These are phyloP conservation scores for Lichtheimia ornata DNA, from an alignment of 371 early-diverging fungal species.

Conservation along the genomic window DNA sequence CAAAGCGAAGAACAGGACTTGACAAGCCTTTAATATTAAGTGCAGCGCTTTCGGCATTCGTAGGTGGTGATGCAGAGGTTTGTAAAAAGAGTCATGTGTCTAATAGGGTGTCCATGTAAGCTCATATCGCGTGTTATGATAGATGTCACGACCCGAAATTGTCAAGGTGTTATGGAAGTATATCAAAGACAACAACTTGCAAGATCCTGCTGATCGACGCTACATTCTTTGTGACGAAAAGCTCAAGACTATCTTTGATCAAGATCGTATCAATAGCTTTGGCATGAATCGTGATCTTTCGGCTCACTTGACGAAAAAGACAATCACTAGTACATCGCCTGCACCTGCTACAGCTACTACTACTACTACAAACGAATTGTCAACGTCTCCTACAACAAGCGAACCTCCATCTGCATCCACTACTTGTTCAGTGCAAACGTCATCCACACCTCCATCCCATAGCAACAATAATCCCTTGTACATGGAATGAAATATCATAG, in stretches of 20 bases:
- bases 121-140: neutral
- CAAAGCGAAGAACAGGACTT: conserved; percentile 53
- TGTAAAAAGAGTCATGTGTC: neutral
- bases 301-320: conserved; percentile 50
- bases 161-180: conserved; percentile 62
- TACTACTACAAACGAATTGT: neutral
- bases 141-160: conserved; percentile 58
- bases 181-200: conserved; percentile 58
- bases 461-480: neutral
- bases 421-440: neutral
- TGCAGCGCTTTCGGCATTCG: conserved; percentile 44
- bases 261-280: conserved; percentile 56
- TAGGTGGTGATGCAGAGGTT: conserved; percentile 53
- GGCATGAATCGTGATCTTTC: conserved; percentile 60
- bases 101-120: neutral
- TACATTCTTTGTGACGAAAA: conserved; percentile 57
- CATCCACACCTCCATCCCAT: neutral
- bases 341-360: neutral
- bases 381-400: no score
- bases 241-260: conserved; percentile 51
- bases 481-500: no score
- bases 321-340: neutral
- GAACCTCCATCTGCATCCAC: no score
- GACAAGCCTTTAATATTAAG: conserved; percentile 54
- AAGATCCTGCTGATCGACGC: conserved; percentile 60